Conservation (phyloP, 768 basidiomycete species). For the Mycena capillaripes region DNA sequence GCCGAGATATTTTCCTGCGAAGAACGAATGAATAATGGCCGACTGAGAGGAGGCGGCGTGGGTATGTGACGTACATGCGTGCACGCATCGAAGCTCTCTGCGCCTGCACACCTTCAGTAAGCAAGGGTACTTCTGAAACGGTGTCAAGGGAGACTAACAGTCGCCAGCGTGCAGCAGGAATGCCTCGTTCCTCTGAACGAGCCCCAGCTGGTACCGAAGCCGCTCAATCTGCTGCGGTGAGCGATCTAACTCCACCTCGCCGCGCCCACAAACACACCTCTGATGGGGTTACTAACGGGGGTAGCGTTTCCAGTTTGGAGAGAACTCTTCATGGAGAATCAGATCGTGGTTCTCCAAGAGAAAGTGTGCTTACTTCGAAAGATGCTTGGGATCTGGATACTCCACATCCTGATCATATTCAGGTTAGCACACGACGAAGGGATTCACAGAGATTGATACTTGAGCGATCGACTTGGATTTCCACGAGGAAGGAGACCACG, state of each 20-base stretch:
- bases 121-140: neutral
- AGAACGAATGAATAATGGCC: neutral
- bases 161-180: constrained; percentile 98
- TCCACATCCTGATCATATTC: constrained; percentile 66
- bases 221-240: constrained; percentile 78
- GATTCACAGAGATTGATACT: constrained; percentile 51
- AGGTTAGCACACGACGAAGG: neutral
- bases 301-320: constrained; percentile 81
- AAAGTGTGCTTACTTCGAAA: constrained; percentile 61
- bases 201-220: constrained; percentile 81
- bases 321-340: constrained; percentile 69
- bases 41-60: constrained; percentile 10
- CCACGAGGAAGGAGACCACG: constrained; percentile 89
- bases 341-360: constrained; percentile 14
- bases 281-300: constrained; percentile 92
- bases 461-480: constrained; percentile 82
- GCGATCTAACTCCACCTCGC: constrained; percentile 30
- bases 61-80: constrained; percentile 71
- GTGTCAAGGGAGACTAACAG: constrained; percentile 56
- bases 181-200: constrained; percentile 88
- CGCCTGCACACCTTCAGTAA: constrained; percentile 45
- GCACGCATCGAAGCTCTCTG: constrained; percentile 95
- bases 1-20: constrained; percentile 86
- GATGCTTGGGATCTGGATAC: constrained; percentile 75
- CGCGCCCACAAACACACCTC: constrained; percentile 71